Evolutionary conservation across 2,329 filamentous ascomycete genomes (phyloP).

Genomic region (Trichoderma sp.): DNA sequence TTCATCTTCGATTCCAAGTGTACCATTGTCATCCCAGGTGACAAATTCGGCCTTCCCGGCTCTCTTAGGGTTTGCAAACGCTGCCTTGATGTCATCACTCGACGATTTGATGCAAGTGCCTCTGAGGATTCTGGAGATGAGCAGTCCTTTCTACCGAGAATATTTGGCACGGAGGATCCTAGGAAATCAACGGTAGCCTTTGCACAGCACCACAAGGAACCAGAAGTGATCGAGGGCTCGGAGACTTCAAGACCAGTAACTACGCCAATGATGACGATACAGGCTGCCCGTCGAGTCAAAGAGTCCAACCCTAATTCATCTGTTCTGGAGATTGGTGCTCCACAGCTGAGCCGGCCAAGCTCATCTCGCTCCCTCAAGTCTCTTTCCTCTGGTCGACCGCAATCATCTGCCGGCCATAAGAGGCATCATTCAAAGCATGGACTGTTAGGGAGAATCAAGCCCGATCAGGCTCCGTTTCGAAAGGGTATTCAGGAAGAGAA

Average conservation of each 20-base stretch:
- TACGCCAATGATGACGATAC: slow-evolving; percentile 71
- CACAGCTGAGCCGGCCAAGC: slow-evolving; percentile 81
- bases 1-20: slow-evolving; percentile 98
- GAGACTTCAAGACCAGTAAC: slow-evolving; percentile 54
- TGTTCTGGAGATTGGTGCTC: slow-evolving; percentile 83
- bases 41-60: slow-evolving; percentile 81
- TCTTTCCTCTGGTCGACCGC: slow-evolving; percentile 63
- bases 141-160: slow-evolving; percentile 63
- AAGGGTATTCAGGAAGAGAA: slow-evolving; percentile 66
- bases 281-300: slow-evolving; percentile 61
- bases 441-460: slow-evolving; percentile 71
- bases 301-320: slow-evolving; percentile 85
- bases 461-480: slow-evolving; percentile 83
- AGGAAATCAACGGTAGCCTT: slow-evolving; percentile 38
- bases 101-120: slow-evolving; percentile 78
- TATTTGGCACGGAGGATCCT: slow-evolving; percentile 55
- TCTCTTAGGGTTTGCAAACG: slow-evolving; percentile 88
- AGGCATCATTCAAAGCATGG: slow-evolving; percentile 87
- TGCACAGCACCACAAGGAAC: slow-evolving; percentile 37
- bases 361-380: slow-evolving; percentile 88
- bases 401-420: slow-evolving; percentile 72
- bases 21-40: slow-evolving; percentile 84
- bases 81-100: slow-evolving; percentile 86
- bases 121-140: slow-evolving; percentile 87
- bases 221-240: slow-evolving; percentile 40